Conservation (phyloP, 148 eudicot species). For the Rhododendron williamsianum region DNA sequence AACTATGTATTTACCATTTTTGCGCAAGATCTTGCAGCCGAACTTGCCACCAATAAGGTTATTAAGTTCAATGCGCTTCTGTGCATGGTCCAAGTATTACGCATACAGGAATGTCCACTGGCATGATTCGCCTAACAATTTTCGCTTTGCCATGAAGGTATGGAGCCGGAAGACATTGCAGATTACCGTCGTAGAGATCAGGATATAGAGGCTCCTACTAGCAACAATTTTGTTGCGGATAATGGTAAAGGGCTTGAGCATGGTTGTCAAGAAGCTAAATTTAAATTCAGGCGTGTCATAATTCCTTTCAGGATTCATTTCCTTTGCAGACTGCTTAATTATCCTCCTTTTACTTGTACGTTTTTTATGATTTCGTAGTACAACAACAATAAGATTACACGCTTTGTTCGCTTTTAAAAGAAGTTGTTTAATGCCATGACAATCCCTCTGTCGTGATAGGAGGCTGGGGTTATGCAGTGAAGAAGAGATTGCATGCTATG, state of each 20-base stretch:
- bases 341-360: not conserved
- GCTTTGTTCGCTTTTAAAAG: not conserved
- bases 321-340: not conserved
- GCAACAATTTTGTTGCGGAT: not conserved
- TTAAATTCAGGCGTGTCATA: not conserved
- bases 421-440: not conserved
- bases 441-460: not conserved
- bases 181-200: not conserved
- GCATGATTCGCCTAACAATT: not conserved
- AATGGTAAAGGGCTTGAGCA: not conserved
- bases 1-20: not conserved
- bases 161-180: not conserved
- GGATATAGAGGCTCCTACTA: not conserved
- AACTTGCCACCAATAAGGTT: not conserved
- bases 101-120: too few species aligned
- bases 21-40: not conserved
- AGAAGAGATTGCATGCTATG: not conserved
- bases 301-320: too few species aligned
- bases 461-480: not conserved
- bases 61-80: not conserved
- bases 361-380: not conserved
- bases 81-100: too few species aligned
- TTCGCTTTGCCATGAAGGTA: not conserved
- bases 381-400: not conserved
- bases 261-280: not conserved